Evolutionary conservation across 1,139 yeast genomes (phyloP).

Genomic region (Debaryomyces subglobosus): DNA sequence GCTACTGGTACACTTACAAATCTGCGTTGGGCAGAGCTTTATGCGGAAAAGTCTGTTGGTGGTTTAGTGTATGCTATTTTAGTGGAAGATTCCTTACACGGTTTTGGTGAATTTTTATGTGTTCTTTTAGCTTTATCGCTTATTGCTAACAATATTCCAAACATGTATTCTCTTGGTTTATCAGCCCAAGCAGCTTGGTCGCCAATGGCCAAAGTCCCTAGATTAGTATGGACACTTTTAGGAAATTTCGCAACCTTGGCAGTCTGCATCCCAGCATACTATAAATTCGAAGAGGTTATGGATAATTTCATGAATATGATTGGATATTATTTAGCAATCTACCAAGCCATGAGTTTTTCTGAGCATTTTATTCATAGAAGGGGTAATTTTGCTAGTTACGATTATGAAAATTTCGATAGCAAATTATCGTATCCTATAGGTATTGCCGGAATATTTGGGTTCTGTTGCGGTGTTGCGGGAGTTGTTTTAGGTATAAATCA

Average conservation of each 20-base stretch:
- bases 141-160: constrained; percentile 88
- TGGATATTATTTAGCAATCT: constrained; percentile 88
- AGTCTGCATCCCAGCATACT: constrained; percentile 85
- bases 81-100: constrained; percentile 78
- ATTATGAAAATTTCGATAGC: constrained; percentile 63
- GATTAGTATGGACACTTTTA: constrained; percentile 76
- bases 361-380: constrained; percentile 81
- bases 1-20: constrained; percentile 62
- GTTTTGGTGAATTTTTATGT: constrained; percentile 88
- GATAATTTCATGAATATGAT: constrained; percentile 86
- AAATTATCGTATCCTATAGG: constrained; percentile 69
- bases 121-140: constrained; percentile 82
- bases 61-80: constrained; percentile 80
- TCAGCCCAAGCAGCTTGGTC: constrained; percentile 86
- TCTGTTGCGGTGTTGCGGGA: constrained; percentile 84
- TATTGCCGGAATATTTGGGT: constrained; percentile 72
- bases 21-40: constrained; percentile 53
- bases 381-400: constrained; percentile 61
- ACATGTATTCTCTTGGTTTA: constrained; percentile 86
- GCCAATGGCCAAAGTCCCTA: constrained; percentile 69
- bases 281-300: constrained; percentile 72
- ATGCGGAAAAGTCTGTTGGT: constrained; percentile 65
- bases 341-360: constrained; percentile 67
- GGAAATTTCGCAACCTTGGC: constrained; percentile 82
- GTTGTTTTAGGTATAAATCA: constrained; percentile 86